Conservation (phyloP, 257 asterid species). For the Capsicum chinense region DNA sequence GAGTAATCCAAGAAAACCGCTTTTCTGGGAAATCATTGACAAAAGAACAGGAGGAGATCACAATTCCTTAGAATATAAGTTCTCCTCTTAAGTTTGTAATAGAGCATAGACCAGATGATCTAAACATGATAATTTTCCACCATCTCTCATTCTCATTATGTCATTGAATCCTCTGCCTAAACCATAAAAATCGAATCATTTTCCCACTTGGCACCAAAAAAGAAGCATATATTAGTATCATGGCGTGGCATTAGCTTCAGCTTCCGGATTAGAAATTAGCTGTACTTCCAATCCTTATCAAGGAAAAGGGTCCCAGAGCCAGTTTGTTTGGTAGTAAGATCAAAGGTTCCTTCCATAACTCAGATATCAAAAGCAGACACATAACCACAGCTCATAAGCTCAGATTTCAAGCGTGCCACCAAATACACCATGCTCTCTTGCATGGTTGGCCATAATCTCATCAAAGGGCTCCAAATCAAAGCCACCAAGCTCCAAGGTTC, state of each 20-base stretch:
- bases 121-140: constrained; percentile 47
- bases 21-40: no score
- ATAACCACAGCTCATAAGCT: not conserved
- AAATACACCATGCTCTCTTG: not conserved
- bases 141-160: constrained; percentile 45
- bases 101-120: not conserved
- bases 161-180: constrained; percentile 48
- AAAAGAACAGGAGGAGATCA: not conserved
- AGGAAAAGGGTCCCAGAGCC: not conserved
- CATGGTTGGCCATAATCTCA: constrained; percentile 26
- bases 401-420: not conserved
- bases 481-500: not conserved
- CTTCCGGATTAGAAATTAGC: not conserved
- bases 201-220: constrained; percentile 40
- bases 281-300: not conserved
- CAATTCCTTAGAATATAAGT: constrained; percentile 29
- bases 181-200: constrained; percentile 37
- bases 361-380: not conserved
- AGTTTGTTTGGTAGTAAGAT: not conserved
- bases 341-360: constrained; percentile 9
- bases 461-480: not conserved
- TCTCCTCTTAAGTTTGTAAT: constrained; percentile 55
- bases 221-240: not conserved
- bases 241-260: not conserved
- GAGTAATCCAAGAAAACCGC: no score